These are phyloP conservation scores for Adenanthera pavonina DNA, from an alignment of 306 rosid species.

Conservation along the genomic window DNA sequence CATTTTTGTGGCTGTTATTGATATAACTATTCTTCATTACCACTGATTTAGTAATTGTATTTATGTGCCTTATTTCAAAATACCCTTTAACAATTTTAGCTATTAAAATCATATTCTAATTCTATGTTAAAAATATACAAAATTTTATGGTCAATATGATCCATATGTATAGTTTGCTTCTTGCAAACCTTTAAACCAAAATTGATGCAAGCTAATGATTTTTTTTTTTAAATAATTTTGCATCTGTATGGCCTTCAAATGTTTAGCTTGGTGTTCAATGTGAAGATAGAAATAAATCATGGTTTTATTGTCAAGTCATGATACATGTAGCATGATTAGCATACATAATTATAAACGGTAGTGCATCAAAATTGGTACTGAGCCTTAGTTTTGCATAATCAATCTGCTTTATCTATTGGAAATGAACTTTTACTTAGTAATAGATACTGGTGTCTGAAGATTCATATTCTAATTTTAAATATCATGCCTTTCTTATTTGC, in stretches of 20 bases:
- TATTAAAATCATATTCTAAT: background rate
- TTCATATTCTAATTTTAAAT: constrained; percentile 18
- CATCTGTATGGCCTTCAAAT: background rate
- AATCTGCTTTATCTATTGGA: background rate
- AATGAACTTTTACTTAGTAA: constrained; percentile 10
- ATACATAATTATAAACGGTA: constrained; percentile 4
- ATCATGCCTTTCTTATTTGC: background rate
- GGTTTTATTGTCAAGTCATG: background rate
- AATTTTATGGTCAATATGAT: constrained; percentile 6
- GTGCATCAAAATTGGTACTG: background rate
- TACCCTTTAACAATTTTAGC: background rate
- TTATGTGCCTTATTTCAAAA: constrained; percentile 1
- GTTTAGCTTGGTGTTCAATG: background rate
- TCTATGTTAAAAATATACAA: background rate
- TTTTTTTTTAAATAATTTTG: constrained; percentile 22
- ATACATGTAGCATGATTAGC: background rate
- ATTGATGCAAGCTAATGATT: background rate
- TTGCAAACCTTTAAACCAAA: background rate
- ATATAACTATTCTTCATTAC: background rate
- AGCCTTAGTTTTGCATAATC: background rate
- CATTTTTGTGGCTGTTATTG: constrained; percentile 1
- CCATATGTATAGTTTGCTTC: background rate
- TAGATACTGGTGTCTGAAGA: background rate
- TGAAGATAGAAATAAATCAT: constrained; percentile 1
- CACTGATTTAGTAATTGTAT: constrained; percentile 6